phyloP scores from a whole-genome alignment of 768 basidiomycete genomes.

The Kwoniella europaea region DNA sequence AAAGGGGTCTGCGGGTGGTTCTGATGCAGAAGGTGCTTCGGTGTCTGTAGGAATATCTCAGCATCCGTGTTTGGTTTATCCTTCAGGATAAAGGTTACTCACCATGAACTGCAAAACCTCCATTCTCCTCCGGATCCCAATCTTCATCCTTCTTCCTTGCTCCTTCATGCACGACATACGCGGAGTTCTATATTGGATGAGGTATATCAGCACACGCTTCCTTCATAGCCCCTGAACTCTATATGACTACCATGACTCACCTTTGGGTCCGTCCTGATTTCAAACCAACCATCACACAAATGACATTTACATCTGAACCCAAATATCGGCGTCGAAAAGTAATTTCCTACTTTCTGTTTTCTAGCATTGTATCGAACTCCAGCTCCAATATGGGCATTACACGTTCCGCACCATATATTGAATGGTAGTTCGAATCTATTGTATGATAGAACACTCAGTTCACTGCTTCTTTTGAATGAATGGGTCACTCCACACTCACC shows the following conservation, averaged over 20 bases:
- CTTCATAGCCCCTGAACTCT: not conserved
- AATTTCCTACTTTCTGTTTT: conserved; percentile 94
- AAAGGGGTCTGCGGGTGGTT: conserved; percentile 74
- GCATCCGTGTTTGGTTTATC: not conserved
- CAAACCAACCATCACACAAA: conserved; percentile 94
- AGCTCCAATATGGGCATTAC: conserved; percentile 93
- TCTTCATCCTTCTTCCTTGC: conserved; percentile 95
- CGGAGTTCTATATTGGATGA: conserved; percentile 72
- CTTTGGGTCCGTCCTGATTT: conserved; percentile 96
- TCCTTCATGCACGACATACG: conserved; percentile 88
- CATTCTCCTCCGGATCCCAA: conserved; percentile 96
- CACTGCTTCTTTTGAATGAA: not conserved
- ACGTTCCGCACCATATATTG: conserved; percentile 76
- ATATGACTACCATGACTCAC: conserved; percentile 60
- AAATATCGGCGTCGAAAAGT: conserved; percentile 92
- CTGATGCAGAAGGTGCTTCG: conserved; percentile 64
- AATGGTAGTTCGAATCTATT: conserved; percentile 84
- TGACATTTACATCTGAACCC: conserved; percentile 98
- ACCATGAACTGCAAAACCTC: conserved; percentile 89
- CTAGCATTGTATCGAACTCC: conserved; percentile 99
- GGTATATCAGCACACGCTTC: not conserved
- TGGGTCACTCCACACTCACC: conserved; percentile 54
- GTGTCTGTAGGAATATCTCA: conserved; percentile 64
- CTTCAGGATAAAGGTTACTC: conserved; percentile 14
- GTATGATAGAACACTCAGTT: too few relatives aligned